These are phyloP conservation scores for Globisporangium uncinulatum DNA, from an alignment of 352 stramenopile genomes.

Conservation along the genomic window DNA sequence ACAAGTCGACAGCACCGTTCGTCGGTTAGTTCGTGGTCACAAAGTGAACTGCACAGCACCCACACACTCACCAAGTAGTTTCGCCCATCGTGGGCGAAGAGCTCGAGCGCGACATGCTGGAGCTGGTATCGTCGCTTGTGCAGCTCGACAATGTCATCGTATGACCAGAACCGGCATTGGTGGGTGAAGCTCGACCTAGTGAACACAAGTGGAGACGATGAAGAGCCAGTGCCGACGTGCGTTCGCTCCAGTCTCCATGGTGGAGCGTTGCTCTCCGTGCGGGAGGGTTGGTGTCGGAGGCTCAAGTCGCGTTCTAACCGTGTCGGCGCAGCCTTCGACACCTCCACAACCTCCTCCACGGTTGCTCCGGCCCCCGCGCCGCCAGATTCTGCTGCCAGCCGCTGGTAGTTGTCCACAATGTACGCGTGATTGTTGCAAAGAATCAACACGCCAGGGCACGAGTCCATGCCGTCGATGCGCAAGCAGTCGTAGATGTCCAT, in stretches of 20 bases:
- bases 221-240: neutral
- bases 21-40: no score
- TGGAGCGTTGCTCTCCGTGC: neutral
- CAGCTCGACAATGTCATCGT: constrained; percentile 67
- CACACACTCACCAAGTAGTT: constrained; percentile 59
- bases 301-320: constrained; percentile 50
- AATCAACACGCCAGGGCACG: constrained; percentile 63
- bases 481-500: constrained; percentile 63
- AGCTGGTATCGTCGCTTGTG: constrained; percentile 76
- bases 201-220: constrained; percentile 1
- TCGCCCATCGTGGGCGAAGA: constrained; percentile 69
- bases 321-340: constrained; percentile 39
- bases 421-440: constrained; percentile 63
- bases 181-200: constrained; percentile 37
- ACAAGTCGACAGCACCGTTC: neutral
- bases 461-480: constrained; percentile 74
- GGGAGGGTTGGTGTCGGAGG: constrained; percentile 16
- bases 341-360: constrained; percentile 33
- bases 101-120: constrained; percentile 62
- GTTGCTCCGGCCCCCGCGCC: neutral
- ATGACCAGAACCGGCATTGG: constrained; percentile 68
- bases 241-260: constrained; percentile 1
- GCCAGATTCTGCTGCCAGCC: constrained; percentile 8
- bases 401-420: constrained; percentile 72
- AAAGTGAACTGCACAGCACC: neutral